Evolutionary conservation across 2,329 filamentous ascomycete species (phyloP).

Genomic region (Plectosphaerella plurivora): DNA sequence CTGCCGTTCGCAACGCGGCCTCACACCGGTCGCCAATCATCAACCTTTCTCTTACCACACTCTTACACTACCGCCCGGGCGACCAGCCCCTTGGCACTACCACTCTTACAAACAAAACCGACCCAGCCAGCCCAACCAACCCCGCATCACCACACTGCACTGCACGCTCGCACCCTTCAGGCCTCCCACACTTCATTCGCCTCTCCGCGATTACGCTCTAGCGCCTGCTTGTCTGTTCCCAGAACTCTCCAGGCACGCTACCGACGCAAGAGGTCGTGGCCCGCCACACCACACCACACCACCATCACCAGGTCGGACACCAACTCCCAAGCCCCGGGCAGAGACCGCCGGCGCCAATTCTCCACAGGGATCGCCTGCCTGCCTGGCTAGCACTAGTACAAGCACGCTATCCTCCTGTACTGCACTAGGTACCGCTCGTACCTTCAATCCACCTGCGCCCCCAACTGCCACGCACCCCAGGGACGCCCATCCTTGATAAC

Average conservation of each 20-base stretch:
- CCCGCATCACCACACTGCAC: neutral
- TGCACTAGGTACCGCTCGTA: too few species aligned
- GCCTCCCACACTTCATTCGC: too few species aligned
- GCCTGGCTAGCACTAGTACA: too few species aligned
- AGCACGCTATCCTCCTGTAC: too few species aligned
- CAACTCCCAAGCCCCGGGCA: neutral
- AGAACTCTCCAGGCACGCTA: constrained; percentile 1
- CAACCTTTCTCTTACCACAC: neutral
- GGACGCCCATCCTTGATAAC: constrained; percentile 1
- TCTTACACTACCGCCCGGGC: neutral
- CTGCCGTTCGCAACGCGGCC: neutral
- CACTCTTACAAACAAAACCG: too few species aligned
- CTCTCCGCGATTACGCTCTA: too few species aligned
- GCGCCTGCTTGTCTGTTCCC: neutral
- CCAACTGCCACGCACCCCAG: neutral
- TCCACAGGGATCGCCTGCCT: neutral
- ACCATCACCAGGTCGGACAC: neutral
- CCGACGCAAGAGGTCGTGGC: neutral
- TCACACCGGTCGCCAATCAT: neutral
- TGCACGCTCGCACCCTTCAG: too few species aligned
- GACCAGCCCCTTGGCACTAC: neutral
- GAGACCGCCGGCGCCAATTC: neutral
- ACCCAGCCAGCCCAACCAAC: neutral
- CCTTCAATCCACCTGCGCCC: too few species aligned
- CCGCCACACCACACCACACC: neutral